A percentile compares a stretch with the other conserved stretches of the same genome.
Conservation (phyloP, 495 filamentous ascomycete species). For the Astrothelium macrocarpum region DNA sequence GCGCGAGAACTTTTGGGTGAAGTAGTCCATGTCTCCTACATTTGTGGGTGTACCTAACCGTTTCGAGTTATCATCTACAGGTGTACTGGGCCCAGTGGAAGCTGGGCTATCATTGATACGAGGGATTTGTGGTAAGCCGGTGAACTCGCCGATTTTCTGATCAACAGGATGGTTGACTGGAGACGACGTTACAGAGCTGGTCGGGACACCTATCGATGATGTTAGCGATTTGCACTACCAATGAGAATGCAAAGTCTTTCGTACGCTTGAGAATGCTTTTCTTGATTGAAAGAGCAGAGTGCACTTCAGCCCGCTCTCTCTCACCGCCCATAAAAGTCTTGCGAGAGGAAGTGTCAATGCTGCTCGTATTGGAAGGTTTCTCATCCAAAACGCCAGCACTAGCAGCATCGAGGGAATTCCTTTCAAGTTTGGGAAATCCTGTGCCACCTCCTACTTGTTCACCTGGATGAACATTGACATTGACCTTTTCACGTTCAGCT, state of each 20-base stretch:
- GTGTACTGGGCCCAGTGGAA: slow-evolving; percentile 76
- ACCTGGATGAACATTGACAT: slow-evolving; percentile 62
- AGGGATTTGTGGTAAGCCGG: slow-evolving; percentile 41
- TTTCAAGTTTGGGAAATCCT: slow-evolving; percentile 81
- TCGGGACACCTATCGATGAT: slow-evolving; percentile 41
- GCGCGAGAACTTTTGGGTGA: slow-evolving; percentile 56
- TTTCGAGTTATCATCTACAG: slow-evolving; percentile 58
- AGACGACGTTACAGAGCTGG: slow-evolving; percentile 56
- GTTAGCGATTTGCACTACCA: slow-evolving; percentile 12
- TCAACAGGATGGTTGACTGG: slow-evolving; percentile 53
- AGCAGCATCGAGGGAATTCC: slow-evolving; percentile 59
- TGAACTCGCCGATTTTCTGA: slow-evolving; percentile 19
- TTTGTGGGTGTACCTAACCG: slow-evolving; percentile 59
- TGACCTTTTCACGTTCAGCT: slow-evolving; percentile 77
- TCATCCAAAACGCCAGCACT: slow-evolving; percentile 29
- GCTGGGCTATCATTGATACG: slow-evolving; percentile 63
- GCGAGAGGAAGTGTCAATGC: slow-evolving; percentile 47
- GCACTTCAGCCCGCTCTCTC: slow-evolving; percentile 78
- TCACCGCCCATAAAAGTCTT: slow-evolving; percentile 90
- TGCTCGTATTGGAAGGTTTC: slow-evolving; percentile 42
- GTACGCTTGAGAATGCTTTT: slow-evolving; percentile 93
- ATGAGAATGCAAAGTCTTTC: slow-evolving; percentile 26
- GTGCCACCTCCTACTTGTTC: slow-evolving; percentile 64
- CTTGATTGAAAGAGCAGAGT: slow-evolving; percentile 61
- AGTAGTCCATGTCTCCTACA: slow-evolving; percentile 76